These are phyloP conservation scores for Capsella rubella DNA, from an alignment of 441 rosid species.

Conservation along the genomic window DNA sequence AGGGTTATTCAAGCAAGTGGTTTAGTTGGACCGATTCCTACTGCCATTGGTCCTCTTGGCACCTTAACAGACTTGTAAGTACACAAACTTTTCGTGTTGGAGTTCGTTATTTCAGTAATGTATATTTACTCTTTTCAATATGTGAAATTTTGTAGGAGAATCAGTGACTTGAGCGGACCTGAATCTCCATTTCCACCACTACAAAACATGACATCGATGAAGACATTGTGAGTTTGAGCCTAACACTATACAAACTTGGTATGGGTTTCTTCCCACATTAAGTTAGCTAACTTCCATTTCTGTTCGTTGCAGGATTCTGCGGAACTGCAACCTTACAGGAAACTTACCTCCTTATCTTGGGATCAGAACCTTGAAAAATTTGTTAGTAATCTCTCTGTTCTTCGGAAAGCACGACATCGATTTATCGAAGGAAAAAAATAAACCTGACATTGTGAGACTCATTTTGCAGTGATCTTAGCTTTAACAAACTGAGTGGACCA, in stretches of 20 bases:
- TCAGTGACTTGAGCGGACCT: constrained; percentile 60
- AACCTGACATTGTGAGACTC: constrained; percentile 31
- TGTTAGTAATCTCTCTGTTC: constrained; percentile 52
- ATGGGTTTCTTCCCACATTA: constrained; percentile 13
- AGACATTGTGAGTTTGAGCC: constrained; percentile 52
- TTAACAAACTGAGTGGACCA: constrained; percentile 65
- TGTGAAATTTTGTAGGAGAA: constrained; percentile 54
- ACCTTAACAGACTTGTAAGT: constrained; percentile 57
- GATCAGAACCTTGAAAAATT: constrained; percentile 21
- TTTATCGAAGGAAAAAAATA: background rate
- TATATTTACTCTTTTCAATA: background rate
- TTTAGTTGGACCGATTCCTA: constrained; percentile 69
- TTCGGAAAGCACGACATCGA: background rate
- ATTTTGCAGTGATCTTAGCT: constrained; percentile 71
- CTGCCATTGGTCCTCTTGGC: constrained; percentile 43
- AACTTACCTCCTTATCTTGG: constrained; percentile 53
- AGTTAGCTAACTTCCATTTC: background rate
- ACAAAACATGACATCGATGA: constrained; percentile 34
- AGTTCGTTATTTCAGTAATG: background rate
- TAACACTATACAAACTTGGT: background rate
- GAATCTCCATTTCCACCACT: constrained; percentile 55
- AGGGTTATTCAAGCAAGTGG: constrained; percentile 70
- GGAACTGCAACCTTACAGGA: constrained; percentile 67
- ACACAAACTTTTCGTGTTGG: background rate
- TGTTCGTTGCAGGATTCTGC: constrained; percentile 51